Base-by-base conservation (phyloP, 2,329 filamentous ascomycete species). In the Sarocladium oryzae region DNA sequence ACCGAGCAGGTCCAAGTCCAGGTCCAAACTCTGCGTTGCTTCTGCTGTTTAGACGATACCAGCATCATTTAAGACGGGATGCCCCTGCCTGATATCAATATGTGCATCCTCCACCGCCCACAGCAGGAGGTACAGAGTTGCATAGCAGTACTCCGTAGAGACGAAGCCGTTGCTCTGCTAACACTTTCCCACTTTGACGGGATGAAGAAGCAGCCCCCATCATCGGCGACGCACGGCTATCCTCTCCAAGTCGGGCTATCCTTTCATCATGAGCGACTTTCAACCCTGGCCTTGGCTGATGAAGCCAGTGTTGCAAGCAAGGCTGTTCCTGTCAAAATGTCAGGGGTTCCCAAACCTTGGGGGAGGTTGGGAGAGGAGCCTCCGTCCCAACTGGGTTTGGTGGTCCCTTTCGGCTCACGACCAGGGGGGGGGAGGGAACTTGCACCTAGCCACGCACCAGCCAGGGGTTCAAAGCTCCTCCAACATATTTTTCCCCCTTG, bases 391-490 rank as follows among this genome's bases (percentile, higher is more conserved):
- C 9, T 20, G 40, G 40, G 21, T 43, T 43, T 43, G 23, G 10
- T 23, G 40, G 40, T 15, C 40, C 40, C n/a, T n/a, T 43, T 43
- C 23, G 40, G 40, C 23, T 43, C 23, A 43, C 40, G 40, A 28
- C 40, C 23, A 9, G 40, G 40, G 40, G 23, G 13, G 28, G 13
- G 28, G 7, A 7, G 28, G 7, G 7, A 30, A 30, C 13, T 7
- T 20, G 4, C 40, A 3, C 4, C 7, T n/a, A 16, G 7, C 15
- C 21, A 43, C 18, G 43, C 26, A 48, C 43, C 43, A 33, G 20
- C 43, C 43, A 48, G 43, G 43, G 43, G 43, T 48, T 48, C 28
- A 28, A 10, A 26, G 13, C n/a, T 28, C 40, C 40, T 43, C 28
- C 43, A 20, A 48, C 43, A 33, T 26, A 45, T 30, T 40, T n/a